Evolutionary conservation across 768 basidiomycete genomes (phyloP), one percentile per base, ranked within the genome.

Genomic region (Gelatoporia subvermispora): DNA sequence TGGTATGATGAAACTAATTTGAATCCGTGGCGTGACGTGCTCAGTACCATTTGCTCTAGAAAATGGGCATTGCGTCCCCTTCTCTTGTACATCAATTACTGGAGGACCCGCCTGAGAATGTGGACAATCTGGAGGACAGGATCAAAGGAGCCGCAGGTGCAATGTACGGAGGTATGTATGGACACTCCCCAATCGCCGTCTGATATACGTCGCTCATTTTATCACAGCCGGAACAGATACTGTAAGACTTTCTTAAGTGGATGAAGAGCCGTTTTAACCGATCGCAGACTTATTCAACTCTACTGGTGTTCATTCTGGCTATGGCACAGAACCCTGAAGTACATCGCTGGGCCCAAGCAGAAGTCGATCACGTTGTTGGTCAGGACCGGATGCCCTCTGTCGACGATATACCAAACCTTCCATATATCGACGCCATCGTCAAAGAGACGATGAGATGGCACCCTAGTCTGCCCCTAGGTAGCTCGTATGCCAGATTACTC

Each of bases 301-400:
- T 72, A 1, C 50, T 55, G 10, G 51, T 62, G 2, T 71, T 76
- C 52, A 48, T 75, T 39, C 60, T 74, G 13, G 67, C 68, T 1
- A 69, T 76, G 68, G 58, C 68, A 4, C 52, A 64, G 8, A 54
- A 72, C 48, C 73, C 73, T 1, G 61, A 67, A 11, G 54, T 62
- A 11, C 70, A 69, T 47, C 48, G 38, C 8, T 66, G 56, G 42
- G 73, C 72, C 0, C 75, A 73, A 45, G 61, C 58, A 4, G 73
- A 76, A 52, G 61, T 77, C 11, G 74, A 76, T 52, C 22, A 42
- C 1, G 62, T 75, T 4, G 51, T 75, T 10, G 44, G 68, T n/a
- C 16, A 3, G 11, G 61, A 55, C 18, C 61, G 72, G 3, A 59
- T 75, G 8, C 76, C 74, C 1, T 59, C 59, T 3, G 65, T 69